A percentile compares a stretch with the other conserved stretches of the same genome.
These are phyloP conservation scores for Ustilago trichophora DNA, from an alignment of 1,284 basidiomycete genomes.

Conservation along the genomic window DNA sequence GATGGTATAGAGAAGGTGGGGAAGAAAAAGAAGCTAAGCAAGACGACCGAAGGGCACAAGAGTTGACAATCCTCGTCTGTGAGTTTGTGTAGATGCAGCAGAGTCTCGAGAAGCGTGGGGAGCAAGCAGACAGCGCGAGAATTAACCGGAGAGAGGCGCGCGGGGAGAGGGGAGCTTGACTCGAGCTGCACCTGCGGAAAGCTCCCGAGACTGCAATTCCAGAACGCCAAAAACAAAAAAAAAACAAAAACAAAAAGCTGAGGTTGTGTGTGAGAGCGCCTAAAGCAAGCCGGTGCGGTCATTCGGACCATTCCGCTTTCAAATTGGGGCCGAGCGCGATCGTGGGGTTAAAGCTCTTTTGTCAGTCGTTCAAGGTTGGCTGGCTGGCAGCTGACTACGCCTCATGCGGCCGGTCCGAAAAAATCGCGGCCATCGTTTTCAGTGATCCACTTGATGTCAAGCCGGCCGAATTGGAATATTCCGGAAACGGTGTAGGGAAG, in stretches of 20 bases:
- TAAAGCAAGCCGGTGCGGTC: conserved; percentile 13
- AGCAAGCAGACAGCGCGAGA: too few species aligned
- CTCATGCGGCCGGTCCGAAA: not conserved
- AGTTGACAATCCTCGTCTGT: too few species aligned
- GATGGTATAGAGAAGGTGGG: not conserved
- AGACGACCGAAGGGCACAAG: too few species aligned
- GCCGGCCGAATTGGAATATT: conserved; percentile 1
- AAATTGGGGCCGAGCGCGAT: conserved; percentile 14
- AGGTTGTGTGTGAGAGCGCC: too few species aligned
- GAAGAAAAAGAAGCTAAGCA: too few species aligned
- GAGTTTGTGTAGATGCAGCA: too few species aligned
- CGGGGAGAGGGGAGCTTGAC: not conserved
- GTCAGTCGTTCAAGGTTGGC: too few species aligned
- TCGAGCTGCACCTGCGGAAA: conserved; percentile 8
- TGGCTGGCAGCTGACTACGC: not conserved
- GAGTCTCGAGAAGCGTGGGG: too few species aligned
- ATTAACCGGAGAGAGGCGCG: conserved; percentile 1
- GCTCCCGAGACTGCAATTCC: conserved; percentile 10
- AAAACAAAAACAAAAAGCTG: too few species aligned
- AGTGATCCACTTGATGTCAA: not conserved
- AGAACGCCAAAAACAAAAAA: not conserved
- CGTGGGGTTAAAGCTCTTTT: conserved; percentile 4
- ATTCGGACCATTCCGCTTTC: conserved; percentile 30
- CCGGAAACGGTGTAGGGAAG: not conserved
- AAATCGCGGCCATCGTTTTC: conserved; percentile 7